Percentiles rank a stretch among this genome's conserved stretches.
Evolutionary conservation across 805 yeast species (phyloP).

Genomic region (Spathaspora boniae): DNA sequence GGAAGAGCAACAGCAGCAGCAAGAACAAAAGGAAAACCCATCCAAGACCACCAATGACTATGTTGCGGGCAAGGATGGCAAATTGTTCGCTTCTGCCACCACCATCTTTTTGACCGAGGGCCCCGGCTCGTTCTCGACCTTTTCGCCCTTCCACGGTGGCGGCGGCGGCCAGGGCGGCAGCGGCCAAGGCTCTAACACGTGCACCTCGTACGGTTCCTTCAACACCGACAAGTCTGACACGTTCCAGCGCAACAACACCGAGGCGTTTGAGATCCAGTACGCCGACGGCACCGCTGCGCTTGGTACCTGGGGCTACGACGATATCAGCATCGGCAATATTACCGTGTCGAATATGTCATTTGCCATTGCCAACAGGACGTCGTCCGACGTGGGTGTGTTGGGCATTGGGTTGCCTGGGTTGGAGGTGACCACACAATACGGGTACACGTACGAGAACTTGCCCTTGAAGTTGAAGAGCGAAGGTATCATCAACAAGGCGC

Average conservation of each 20-base stretch:
- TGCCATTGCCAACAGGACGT: slow-evolving; percentile 69
- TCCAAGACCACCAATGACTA: not conserved
- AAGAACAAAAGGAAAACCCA: too few relatives aligned
- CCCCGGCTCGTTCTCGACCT: slow-evolving; percentile 4
- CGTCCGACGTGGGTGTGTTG: slow-evolving; percentile 65
- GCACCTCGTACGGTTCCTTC: slow-evolving; percentile 49
- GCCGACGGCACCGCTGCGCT: slow-evolving; percentile 47
- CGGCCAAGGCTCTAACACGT: slow-evolving; percentile 26
- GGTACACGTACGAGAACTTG: slow-evolving; percentile 35
- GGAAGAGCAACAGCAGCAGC: too few relatives aligned
- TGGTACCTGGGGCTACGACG: slow-evolving; percentile 64
- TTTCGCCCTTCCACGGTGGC: slow-evolving; percentile 6
- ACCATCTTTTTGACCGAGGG: slow-evolving; percentile 7
- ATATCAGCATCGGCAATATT: slow-evolving; percentile 48
- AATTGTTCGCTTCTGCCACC: slow-evolving; percentile 1
- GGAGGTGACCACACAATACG: slow-evolving; percentile 50
- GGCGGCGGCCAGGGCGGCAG: slow-evolving; percentile 7
- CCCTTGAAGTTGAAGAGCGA: slow-evolving; percentile 30
- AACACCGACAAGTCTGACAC: slow-evolving; percentile 36
- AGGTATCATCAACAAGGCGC: slow-evolving; percentile 31
- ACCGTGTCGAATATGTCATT: slow-evolving; percentile 53
- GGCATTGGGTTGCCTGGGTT: slow-evolving; percentile 70
- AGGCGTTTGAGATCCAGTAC: slow-evolving; percentile 41
- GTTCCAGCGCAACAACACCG: slow-evolving; percentile 39
- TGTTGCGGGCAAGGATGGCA: not conserved